Conservation (phyloP, 495 filamentous ascomycete species). For the Staphylotrichum tortipilum region DNA sequence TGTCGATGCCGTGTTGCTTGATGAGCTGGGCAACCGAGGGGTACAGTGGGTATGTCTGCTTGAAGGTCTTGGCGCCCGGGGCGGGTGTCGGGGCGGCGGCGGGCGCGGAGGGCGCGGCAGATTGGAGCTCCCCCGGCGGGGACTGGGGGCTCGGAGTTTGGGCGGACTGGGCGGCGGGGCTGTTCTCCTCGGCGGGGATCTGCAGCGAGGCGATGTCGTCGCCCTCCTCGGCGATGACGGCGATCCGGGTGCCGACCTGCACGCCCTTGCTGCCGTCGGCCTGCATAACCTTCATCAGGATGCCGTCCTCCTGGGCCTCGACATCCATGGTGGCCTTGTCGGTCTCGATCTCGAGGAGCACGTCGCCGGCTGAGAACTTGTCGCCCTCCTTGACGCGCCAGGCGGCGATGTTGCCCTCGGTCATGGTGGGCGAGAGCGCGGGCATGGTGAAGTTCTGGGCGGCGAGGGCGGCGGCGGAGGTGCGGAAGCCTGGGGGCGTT, state of each 20-base stretch:
- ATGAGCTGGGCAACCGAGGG: constrained; percentile 80
- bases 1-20: constrained; percentile 62
- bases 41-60: constrained; percentile 70
- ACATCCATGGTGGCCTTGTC: constrained; percentile 88
- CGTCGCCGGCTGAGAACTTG: constrained; percentile 66
- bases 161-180: constrained; percentile 15
- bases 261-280: constrained; percentile 61
- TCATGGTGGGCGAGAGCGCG: constrained; percentile 81
- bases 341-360: constrained; percentile 77
- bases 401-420: constrained; percentile 67
- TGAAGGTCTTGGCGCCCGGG: constrained; percentile 43
- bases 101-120: constrained; percentile 20
- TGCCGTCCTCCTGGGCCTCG: constrained; percentile 76
- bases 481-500: constrained; percentile 49
- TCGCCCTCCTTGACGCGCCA: constrained; percentile 78
- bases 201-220: constrained; percentile 63
- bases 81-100: no score
- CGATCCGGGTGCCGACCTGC: constrained; percentile 65
- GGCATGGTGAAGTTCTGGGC: constrained; percentile 80
- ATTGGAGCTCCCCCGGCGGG: constrained; percentile 19
- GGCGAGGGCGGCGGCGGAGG: constrained; percentile 48
- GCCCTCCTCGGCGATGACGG: constrained; percentile 63
- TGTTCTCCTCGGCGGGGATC: constrained; percentile 53
- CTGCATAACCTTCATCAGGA: constrained; percentile 69
- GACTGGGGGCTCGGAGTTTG: constrained; percentile 14